Base-by-base conservation (phyloP, 495 filamentous ascomycete species). In the Podospora bellae-mahoneyi region DNA sequence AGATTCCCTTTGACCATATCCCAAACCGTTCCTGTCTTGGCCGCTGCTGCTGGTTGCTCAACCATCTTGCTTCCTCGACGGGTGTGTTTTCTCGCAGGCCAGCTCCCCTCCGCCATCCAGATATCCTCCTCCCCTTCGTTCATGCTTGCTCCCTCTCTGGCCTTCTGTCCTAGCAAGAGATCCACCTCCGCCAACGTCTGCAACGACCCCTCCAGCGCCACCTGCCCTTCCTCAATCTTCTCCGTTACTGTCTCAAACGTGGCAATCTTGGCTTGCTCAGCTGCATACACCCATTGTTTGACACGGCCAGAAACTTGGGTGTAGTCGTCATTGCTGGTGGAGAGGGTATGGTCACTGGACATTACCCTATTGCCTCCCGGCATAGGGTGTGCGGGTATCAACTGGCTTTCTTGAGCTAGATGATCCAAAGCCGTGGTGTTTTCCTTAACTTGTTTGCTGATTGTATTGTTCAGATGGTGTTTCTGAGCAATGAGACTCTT, bases 381-480 rank as follows among this genome's bases (percentile, higher is more conserved):
- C 58, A 86, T 74, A 1, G 89, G 87, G 65, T 90, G 87, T 54
- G 84, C 81, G 0, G 86, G 87, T 1, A 92, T 83, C 4, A 92
- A 81, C 65, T 91, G 88, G 71, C 88, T 91, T 69, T 92, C 90
- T 44, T 91, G 87, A 15, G 82, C 81, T 1, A 92, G 77, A 39
- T 87, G 88, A 61, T 86, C 84, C 13, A 92, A 77, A 0, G 77
- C 74, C 65, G 87, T 84, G 54, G 83, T 80, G 9, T 83, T 83
- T 2, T 87, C 87, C 20, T 83, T 82, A 63, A 87, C 83, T 65
- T 91, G 87, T 69, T 85, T 88, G 3, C 82, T 74, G 18, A 92
- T 79, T 30, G 84, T 74, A 10, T 79, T 81, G 48, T 85, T 82
- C 58, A 92, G 71, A 71, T 91, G 87, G 5, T 86, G 84, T 60